A percentile compares a stretch with the other conserved stretches of the same genome.
Evolutionary conservation across 371 early-diverging fungal genomes (phyloP).

Genomic region (Rhizopus delemar): DNA sequence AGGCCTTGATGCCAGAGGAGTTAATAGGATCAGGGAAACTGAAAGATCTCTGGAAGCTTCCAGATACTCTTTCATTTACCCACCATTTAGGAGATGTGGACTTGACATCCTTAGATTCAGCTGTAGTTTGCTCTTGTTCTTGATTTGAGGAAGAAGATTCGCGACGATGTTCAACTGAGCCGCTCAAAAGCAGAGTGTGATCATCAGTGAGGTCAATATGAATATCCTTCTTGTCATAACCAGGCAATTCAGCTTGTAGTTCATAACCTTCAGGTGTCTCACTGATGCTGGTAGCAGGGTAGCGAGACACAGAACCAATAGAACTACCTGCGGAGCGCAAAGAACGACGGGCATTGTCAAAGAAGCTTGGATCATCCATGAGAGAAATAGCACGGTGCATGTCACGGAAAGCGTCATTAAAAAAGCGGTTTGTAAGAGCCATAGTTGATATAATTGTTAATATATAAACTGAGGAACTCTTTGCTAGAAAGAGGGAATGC

Average conservation of each 20-base stretch:
- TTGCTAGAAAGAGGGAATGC: too few relatives aligned
- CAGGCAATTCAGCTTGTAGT: slow-evolving; percentile 43
- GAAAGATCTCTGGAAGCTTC: slow-evolving; percentile 25
- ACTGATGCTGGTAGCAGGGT: slow-evolving; percentile 28
- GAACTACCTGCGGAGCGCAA: background rate
- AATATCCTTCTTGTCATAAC: slow-evolving; percentile 37
- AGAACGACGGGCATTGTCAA: slow-evolving; percentile 23
- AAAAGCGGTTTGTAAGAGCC: slow-evolving; percentile 35
- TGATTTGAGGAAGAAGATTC: background rate
- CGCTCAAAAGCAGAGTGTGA: slow-evolving; percentile 31
- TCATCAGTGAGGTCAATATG: slow-evolving; percentile 36
- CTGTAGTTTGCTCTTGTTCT: too few relatives aligned
- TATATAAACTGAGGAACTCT: too few relatives aligned
- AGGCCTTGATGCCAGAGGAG: slow-evolving; percentile 25
- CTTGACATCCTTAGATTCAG: background rate
- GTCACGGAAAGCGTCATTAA: slow-evolving; percentile 41
- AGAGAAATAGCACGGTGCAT: slow-evolving; percentile 37
- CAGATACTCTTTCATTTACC: slow-evolving; percentile 21
- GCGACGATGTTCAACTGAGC: slow-evolving; percentile 16
- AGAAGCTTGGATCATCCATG: slow-evolving; percentile 38
- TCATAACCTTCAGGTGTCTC: slow-evolving; percentile 34
- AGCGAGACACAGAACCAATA: slow-evolving; percentile 6
- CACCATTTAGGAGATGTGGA: slow-evolving; percentile 9
- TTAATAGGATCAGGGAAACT: slow-evolving; percentile 25
- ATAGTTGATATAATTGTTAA: slow-evolving; percentile 6